Evolutionary conservation across 768 basidiomycete species (phyloP).

Genomic region (Termitomyces eurrhizus): DNA sequence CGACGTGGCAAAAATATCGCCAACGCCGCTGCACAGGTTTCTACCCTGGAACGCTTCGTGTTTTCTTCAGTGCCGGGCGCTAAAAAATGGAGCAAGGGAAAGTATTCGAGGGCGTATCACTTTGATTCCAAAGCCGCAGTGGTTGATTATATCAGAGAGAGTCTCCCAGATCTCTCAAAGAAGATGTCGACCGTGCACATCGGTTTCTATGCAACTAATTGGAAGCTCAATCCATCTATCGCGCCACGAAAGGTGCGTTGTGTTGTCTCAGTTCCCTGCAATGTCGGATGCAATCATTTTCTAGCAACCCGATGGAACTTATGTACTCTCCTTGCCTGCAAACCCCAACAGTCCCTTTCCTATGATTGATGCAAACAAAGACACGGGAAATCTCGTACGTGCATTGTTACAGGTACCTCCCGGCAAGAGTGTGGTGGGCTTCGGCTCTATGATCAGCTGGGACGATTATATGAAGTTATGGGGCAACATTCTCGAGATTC

Average conservation of each 20-base stretch:
- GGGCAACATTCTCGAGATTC: conserved; percentile 2
- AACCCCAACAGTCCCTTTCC: conserved; percentile 1
- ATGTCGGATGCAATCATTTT: background rate
- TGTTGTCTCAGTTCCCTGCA: background rate
- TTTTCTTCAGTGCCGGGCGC: background rate
- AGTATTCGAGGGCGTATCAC: conserved; percentile 2
- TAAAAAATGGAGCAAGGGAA: conserved; percentile 5
- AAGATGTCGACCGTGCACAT: conserved; percentile 4
- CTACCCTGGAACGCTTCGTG: conserved; percentile 2
- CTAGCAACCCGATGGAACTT: conserved; percentile 7
- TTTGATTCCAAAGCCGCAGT: conserved; percentile 7
- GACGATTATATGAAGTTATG: conserved; percentile 5
- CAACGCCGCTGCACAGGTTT: conserved; percentile 1
- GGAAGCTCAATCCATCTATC: background rate
- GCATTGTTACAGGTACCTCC: conserved; percentile 4
- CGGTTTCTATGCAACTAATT: conserved; percentile 6
- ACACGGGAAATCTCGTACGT: conserved; percentile 7
- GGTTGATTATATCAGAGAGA: conserved; percentile 2
- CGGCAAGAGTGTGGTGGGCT: conserved; percentile 4
- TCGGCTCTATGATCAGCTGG: conserved; percentile 12
- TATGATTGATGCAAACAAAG: conserved; percentile 4
- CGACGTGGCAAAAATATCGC: conserved; percentile 7
- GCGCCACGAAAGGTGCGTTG: background rate
- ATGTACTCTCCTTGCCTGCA: background rate
- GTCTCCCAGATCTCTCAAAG: conserved; percentile 1